Evolutionary conservation across 2,329 filamentous ascomycete species (phyloP), one percentile per base, ranked within the genome.

Genomic region (Sclerotinia minor): DNA sequence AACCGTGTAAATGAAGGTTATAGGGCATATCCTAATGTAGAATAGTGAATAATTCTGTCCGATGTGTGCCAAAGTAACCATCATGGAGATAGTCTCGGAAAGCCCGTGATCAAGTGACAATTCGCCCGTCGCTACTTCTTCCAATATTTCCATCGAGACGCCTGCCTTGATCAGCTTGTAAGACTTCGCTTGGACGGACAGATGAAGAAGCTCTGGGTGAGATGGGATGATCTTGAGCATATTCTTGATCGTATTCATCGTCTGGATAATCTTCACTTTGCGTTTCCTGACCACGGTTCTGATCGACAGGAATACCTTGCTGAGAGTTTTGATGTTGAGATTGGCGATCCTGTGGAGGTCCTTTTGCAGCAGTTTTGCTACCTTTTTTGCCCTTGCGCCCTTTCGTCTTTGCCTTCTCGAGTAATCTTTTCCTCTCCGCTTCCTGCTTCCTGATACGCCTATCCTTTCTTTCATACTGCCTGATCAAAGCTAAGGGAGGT

Each of bases 361-460:
- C 26, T 65, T 76, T 77, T 11, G 71, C 47, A 24, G 71, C 67
- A 52, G 70, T 67, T 78, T 95, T 96, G 73, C 82, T 86, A 35
- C 85, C 84, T 81, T 97, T 97, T 82, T 92, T 96, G 63, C 89
- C 89, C 80, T 97, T 97, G 44, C 93, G 86, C 64, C 90, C 91
- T 81, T 96, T 97, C 81, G 93, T 92, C 81, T 97, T 96, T 29
- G 94, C 93, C 79, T 97, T 97, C 77, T 97, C 94, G 67, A 97
- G 79, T 44, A 96, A 81, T 60, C 94, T 84, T 70, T 90, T 88
- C 75, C 94, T 91, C 78, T 97, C 92, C n/a, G 91, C 92, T 72
- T 94, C 84, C 71, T 94, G 87, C 75, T 92, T 92, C 60, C 92
- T 89, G 77, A 92, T 89, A 69, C 91, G 90, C 47, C 92, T 89